phyloP scores from a whole-genome alignment of 2,329 filamentous ascomycete genomes.

The Aureobasidium sp. region DNA sequence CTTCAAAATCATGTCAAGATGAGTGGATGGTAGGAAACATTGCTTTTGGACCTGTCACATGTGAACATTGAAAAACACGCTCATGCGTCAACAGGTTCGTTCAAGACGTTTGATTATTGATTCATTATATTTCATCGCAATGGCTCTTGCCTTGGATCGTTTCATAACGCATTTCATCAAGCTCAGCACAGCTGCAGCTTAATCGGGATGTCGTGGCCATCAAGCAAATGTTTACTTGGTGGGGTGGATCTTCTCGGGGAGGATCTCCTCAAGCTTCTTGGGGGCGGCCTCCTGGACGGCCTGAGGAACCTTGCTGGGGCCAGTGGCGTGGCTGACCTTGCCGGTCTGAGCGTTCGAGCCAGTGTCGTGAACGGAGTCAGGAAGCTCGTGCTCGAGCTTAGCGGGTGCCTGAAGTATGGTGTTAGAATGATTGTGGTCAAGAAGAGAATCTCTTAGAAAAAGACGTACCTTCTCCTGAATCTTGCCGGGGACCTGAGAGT shows the following conservation, averaged over 20 bases:
- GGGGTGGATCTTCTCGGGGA: background rate
- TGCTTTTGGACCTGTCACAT: too few relatives aligned
- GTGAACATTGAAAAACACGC: too few relatives aligned
- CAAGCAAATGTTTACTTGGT: background rate
- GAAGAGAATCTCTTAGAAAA: background rate
- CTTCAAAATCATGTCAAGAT: too few relatives aligned
- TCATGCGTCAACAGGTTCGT: background rate
- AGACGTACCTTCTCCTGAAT: constrained; percentile 28
- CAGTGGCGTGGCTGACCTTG: constrained; percentile 32
- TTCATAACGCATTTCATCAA: background rate
- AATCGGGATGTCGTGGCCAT: background rate
- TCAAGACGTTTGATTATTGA: background rate
- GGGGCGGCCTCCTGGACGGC: constrained; percentile 36
- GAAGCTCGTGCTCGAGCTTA: constrained; percentile 31
- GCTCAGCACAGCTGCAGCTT: background rate
- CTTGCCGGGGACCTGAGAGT: constrained; percentile 31
- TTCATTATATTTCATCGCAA: background rate
- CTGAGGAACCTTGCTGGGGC: constrained; percentile 33
- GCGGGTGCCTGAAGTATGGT: constrained; percentile 18
- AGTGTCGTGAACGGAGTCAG: constrained; percentile 32
- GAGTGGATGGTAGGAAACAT: too few relatives aligned
- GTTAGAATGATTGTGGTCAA: background rate
- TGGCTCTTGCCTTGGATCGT: background rate
- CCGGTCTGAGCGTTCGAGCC: constrained; percentile 25
- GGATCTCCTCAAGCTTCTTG: constrained; percentile 30